Base-by-base conservation (phyloP, 306 rosid genomes). In the Bauhinia variegata region DNA sequence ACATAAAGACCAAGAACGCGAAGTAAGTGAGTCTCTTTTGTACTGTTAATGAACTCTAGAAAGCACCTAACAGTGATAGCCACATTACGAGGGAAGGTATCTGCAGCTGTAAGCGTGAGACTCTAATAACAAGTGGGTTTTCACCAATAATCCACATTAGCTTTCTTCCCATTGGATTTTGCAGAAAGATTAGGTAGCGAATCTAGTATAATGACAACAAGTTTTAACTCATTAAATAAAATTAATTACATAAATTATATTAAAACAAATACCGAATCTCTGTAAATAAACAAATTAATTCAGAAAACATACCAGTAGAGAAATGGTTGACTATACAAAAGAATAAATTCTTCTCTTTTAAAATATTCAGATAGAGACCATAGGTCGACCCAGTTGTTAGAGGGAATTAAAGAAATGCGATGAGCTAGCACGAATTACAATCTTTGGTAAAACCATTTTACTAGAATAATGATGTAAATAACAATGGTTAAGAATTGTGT, bases 61-160 rank as follows among this genome's bases (percentile, higher is more conserved):
- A 71, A 70, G 66, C 63, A 75, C 64, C 67, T 79, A 84, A 78
- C 89, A 77, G 75, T 68, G 83, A 71, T 86, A 78, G 82, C 80
- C 89, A 80, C 95, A 75, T 83, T 82, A 82, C 70, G 91, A 79
- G 96, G 91, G 78, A 88, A 91, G 88, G 97, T 82, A 91, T 86
- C 88, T 52, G 88, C 75, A 75, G 88, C 88, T 91, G 89, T 74
- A 79, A 73, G 79, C 76, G n/a, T 71, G 79, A 78, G 84, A 77
- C 73, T 57, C 79, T 47, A 62, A 73, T 77, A 56, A 68, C 85
- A 72, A 78, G 88, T 88, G 85, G 83, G 34, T 73, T 64, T 71
- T 47, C 66, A 72, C 57, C 68, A 65, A 56, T 60, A 80, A 75
- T 69, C 60, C 62, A 74, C 64, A 78, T 78, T 68, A 53, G 55